Evolutionary conservation across 2,329 filamentous ascomycete genomes (phyloP).

Genomic region (Daldinia eschscholtzii): DNA sequence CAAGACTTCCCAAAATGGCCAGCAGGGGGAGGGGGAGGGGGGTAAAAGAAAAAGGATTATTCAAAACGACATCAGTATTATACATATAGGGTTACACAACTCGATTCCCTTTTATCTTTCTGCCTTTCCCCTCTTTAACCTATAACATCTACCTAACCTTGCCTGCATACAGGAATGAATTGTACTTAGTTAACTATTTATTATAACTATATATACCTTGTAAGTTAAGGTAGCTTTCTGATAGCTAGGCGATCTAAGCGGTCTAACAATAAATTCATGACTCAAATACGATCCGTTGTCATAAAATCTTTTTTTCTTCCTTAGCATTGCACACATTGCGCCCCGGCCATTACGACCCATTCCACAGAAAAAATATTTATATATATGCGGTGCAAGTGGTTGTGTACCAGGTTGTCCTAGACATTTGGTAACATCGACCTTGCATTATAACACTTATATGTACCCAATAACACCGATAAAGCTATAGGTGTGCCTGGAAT

Average conservation of each 20-base stretch:
- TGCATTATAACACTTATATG: conserved; percentile 10
- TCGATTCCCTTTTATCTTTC: neutral
- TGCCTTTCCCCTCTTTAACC: neutral
- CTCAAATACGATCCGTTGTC: conserved; percentile 3
- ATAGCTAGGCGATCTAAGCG: neutral
- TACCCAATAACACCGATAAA: conserved; percentile 22
- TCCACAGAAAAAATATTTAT: neutral
- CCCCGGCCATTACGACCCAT: neutral
- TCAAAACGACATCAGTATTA: neutral
- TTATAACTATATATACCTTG: no score
- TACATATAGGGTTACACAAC: no score
- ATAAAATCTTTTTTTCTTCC: conserved; percentile 1
- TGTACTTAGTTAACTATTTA: no score
- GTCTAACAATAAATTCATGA: conserved; percentile 14
- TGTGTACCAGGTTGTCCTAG: conserved; percentile 11
- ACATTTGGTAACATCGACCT: conserved; percentile 16
- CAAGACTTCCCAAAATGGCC: neutral
- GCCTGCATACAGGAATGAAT: neutral
- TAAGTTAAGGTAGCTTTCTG: neutral
- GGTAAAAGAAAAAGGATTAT: neutral
- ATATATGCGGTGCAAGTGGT: neutral
- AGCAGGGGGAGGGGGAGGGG: neutral
- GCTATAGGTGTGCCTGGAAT: conserved; percentile 20
- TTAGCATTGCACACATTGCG: conserved; percentile 2
- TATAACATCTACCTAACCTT: neutral